These are phyloP conservation scores for Wallacemonas sp. DNA, from an alignment of 208 protist species.

Conservation along the genomic window DNA sequence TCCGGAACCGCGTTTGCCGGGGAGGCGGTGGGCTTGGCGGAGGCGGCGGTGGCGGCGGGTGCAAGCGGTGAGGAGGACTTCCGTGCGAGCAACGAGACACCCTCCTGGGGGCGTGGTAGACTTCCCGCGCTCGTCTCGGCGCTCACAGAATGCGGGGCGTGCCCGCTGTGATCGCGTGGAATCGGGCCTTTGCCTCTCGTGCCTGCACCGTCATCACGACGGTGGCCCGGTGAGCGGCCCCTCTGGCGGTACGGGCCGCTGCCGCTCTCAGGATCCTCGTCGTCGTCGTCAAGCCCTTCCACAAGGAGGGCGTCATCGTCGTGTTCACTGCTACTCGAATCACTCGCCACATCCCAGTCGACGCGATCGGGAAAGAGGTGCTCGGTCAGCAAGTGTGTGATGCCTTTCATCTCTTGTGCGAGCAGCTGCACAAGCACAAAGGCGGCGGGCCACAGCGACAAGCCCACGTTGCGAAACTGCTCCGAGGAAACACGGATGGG, in stretches of 20 bases:
- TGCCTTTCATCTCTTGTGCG: conserved; percentile 44
- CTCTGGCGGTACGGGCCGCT: not conserved
- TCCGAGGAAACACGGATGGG: conserved; percentile 46
- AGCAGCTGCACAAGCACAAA: conserved; percentile 80
- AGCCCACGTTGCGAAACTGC: conserved; percentile 80
- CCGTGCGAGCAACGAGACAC: not conserved
- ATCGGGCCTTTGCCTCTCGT: not conserved
- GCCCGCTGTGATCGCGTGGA: too few species aligned
- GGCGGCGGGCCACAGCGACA: conserved; percentile 74
- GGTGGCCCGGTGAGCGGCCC: not conserved
- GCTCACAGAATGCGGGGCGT: not conserved
- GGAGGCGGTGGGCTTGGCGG: too few species aligned
- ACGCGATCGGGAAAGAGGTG: conserved; percentile 21
- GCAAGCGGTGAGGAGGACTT: not conserved
- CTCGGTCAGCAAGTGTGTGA: conserved; percentile 29
- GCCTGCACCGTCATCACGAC: not conserved
- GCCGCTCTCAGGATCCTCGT: not conserved
- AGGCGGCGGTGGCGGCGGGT: too few species aligned
- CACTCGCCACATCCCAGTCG: not conserved
- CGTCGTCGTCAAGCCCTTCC: not conserved
- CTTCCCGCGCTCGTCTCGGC: not conserved
- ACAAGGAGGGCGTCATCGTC: not conserved
- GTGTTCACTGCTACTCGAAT: not conserved
- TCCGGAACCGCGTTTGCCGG: conserved; percentile 1
- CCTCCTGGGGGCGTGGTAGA: not conserved